Evolutionary conservation across 331 rosid species (phyloP).

Genomic region (Malus hybrid): DNA sequence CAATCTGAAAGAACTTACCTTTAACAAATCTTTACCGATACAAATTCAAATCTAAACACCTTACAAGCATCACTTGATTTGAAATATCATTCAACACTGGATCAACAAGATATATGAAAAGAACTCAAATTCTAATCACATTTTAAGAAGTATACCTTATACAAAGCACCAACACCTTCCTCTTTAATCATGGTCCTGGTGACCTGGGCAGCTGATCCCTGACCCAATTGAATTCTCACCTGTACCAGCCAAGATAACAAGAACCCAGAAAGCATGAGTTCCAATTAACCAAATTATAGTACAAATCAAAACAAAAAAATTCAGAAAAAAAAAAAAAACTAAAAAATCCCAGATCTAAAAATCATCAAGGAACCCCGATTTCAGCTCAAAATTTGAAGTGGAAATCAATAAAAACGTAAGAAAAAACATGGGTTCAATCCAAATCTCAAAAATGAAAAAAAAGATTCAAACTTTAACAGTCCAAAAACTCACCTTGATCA

Average conservation of each 20-base stretch:
- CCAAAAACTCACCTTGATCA: conserved; percentile 64
- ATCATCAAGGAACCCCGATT: not conserved
- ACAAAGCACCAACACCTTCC: conserved; percentile 82
- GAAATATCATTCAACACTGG: not conserved
- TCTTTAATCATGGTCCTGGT: conserved; percentile 72
- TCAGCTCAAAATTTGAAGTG: not conserved
- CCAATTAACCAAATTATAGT: conserved; percentile 3
- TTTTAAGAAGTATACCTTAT: conserved; percentile 51
- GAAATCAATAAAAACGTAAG: not conserved
- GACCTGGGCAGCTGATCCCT: conserved; percentile 75
- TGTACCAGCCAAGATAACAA: conserved; percentile 17
- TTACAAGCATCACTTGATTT: not conserved
- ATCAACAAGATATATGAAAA: not conserved
- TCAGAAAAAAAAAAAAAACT: not conserved
- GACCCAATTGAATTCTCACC: conserved; percentile 99
- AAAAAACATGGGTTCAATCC: not conserved
- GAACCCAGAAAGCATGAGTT: not conserved
- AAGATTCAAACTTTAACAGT: not conserved
- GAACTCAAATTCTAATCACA: not conserved
- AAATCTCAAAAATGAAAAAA: not conserved
- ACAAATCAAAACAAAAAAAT: not conserved
- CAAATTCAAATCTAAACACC: not conserved
- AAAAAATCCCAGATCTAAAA: conserved; percentile 36
- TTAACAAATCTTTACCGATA: not conserved
- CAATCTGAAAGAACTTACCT: not conserved